Percentiles rank a stretch among this genome's conserved stretches.
Evolutionary conservation across 2,329 filamentous ascomycete genomes (phyloP).

Genomic region (Aureobasidium pullulans): DNA sequence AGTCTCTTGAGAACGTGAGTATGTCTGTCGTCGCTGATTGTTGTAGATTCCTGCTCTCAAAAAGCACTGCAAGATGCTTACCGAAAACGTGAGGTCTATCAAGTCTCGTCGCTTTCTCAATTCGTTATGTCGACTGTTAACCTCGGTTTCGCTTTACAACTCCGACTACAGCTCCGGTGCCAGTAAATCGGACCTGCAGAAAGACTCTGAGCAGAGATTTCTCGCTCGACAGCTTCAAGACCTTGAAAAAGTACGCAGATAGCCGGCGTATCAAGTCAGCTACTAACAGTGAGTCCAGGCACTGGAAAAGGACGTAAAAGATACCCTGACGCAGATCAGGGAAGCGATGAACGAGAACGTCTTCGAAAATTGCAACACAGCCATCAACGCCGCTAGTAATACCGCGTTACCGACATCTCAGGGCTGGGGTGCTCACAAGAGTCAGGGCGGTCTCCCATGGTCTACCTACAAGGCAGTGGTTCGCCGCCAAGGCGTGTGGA

Average conservation of each 20-base stretch:
- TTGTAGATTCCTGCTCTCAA: conserved; percentile 47
- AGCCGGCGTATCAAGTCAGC: background rate
- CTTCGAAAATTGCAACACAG: conserved; percentile 36
- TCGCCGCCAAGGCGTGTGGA: conserved; percentile 42
- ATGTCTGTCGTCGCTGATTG: background rate
- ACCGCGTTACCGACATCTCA: conserved; percentile 28
- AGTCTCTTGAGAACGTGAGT: too few species aligned
- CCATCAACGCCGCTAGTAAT: conserved; percentile 33
- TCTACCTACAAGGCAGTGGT: conserved; percentile 52
- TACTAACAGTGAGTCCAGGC: conserved; percentile 18
- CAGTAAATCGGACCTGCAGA: conserved; percentile 35
- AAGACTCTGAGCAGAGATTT: conserved; percentile 30
- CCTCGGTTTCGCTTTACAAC: conserved; percentile 47
- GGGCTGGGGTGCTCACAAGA: conserved; percentile 32
- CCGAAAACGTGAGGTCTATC: conserved; percentile 40
- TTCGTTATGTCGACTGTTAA: conserved; percentile 43
- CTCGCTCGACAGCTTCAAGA: conserved; percentile 33
- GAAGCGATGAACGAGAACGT: conserved; percentile 38
- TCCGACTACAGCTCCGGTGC: conserved; percentile 35
- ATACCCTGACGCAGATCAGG: conserved; percentile 34
- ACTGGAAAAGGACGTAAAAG: conserved; percentile 35
- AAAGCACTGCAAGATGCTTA: conserved; percentile 52
- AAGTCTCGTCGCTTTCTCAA: conserved; percentile 46
- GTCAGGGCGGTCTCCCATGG: conserved; percentile 42
- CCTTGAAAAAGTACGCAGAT: conserved; percentile 27